These are phyloP conservation scores for Plasmodium blacklocki DNA, from an alignment of 169 alveolate genomes.

Conservation along the genomic window DNA sequence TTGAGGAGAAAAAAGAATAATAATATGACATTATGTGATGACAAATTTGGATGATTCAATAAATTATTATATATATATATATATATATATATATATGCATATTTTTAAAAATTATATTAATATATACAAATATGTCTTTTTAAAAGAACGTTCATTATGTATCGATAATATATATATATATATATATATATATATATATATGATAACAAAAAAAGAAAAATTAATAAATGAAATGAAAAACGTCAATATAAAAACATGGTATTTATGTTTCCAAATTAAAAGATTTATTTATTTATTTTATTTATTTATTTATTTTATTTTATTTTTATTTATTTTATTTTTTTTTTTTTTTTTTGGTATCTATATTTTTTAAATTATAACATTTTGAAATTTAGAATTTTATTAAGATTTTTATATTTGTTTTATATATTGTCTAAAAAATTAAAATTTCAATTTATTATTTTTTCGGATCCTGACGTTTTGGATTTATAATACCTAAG, in stretches of 20 bases:
- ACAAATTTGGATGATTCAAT: background rate
- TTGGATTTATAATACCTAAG: conserved; percentile 68
- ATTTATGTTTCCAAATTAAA: background rate
- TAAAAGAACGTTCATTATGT: background rate
- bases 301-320: background rate
- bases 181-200: background rate
- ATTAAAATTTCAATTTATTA: background rate
- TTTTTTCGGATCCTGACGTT: conserved; percentile 27
- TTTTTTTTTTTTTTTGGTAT: background rate
- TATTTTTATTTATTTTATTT: background rate
- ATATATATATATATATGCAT: background rate
- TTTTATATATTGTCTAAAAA: no score
- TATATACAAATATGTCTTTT: background rate
- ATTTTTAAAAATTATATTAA: background rate
- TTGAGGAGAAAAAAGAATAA: conserved; percentile 15
- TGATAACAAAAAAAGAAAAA: background rate
- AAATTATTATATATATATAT: background rate
- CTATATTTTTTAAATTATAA: no score
- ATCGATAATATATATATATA: background rate
- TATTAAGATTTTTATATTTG: no score
- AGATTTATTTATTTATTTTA: background rate
- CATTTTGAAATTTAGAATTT: no score
- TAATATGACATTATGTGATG: background rate
- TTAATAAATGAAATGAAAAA: background rate
- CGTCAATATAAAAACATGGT: background rate